Conservation (phyloP, 345 rosid genomes). For the Eucalyptus marginata region DNA sequence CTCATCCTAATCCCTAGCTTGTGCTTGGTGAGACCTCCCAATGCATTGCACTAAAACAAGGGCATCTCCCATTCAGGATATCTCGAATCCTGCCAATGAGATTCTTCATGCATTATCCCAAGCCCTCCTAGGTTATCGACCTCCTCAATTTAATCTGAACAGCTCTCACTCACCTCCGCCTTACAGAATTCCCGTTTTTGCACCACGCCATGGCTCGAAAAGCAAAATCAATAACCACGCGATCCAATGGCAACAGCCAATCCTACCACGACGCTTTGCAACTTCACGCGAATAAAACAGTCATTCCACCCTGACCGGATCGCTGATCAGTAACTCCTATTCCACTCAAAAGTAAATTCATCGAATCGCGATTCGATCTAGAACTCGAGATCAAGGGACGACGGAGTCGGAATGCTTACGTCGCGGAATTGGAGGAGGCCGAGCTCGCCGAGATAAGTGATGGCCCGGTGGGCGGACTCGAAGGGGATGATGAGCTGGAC, state of each 20-base stretch:
- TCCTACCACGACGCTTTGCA: not conserved
- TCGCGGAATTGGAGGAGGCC: constrained; percentile 41
- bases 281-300: not conserved
- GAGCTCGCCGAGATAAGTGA: constrained; percentile 35
- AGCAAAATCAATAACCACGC: not conserved
- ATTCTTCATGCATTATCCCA: not conserved
- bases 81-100: not conserved
- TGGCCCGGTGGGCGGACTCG: constrained; percentile 83
- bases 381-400: not conserved
- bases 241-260: not conserved
- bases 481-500: constrained; percentile 93
- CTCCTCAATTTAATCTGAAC: not conserved
- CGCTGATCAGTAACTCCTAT: not conserved
- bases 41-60: not conserved
- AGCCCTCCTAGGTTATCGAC: not conserved
- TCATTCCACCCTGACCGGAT: not conserved
- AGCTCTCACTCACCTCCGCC: not conserved
- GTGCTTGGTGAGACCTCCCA: not conserved
- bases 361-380: not conserved
- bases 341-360: not conserved
- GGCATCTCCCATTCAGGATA: not conserved
- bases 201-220: not conserved
- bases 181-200: not conserved
- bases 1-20: not conserved
- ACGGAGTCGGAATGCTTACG: constrained; percentile 1